Evolutionary conservation across 768 basidiomycete genomes (phyloP), one percentile per base, ranked within the genome.

Genomic region (Mycena kentingensis): DNA sequence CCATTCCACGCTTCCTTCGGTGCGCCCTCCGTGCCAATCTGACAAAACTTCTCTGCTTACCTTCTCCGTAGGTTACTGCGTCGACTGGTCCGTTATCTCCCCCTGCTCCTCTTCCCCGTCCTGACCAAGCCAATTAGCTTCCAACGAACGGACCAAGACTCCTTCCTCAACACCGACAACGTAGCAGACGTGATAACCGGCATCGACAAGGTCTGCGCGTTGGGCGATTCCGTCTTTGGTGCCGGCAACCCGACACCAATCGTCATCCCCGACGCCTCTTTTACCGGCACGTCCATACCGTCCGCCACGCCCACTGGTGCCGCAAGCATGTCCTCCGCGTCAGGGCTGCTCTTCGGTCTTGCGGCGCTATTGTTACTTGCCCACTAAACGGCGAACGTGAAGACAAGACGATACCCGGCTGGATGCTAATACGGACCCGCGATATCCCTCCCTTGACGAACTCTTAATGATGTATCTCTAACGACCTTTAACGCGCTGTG

Each of bases 11-110:
- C 67, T 43, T 67, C 64, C 10, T 77, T 47, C 42, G 42, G 52
- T 59, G 25, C 36, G 49, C 53, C 35, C 12, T 19, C 3, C 29
- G 22, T 26, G 16, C 24, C 29, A 10, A 4, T 21, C 27, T 34
- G 72, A 75, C 50, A n/a, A n/a, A n/a, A n/a, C n/a, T n/a, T 72
- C 72, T 1, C 4, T 13, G 4, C 7, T 75, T 74, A 57, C 73
- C 57, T 63, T 75, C 18, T 70, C 65, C 3, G 77, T 78, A 67
- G 84, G 84, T 31, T 83, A 87, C 71, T 88, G 84, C 53, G 82
- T 82, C 32, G 84, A 87, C 61, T 87, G 85, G 82, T 84, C 24
- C 43, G 31, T 44, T 38, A 19, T n/a, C 15, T 34, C 46, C 15
- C 21, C 26, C 35, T 19, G 24, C 27, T 46, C 32, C 28, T 22